Evolutionary conservation across 2,329 filamentous ascomycete species (phyloP).

Genomic region (Claviceps sorghi): DNA sequence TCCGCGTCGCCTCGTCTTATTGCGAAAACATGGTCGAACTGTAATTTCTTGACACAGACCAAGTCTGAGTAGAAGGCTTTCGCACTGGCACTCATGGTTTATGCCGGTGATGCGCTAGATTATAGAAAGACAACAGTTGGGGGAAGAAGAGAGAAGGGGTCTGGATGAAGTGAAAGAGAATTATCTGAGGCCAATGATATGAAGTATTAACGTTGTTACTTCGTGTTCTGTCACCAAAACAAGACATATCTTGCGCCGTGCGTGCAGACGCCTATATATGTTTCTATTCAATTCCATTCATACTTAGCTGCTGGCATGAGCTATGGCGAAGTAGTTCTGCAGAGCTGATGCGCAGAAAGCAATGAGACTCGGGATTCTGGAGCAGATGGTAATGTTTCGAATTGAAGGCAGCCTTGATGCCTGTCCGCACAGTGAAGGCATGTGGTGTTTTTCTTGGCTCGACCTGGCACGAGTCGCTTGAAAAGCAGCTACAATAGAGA

Average conservation of each 20-base stretch:
- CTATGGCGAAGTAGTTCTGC: background rate
- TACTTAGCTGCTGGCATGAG: background rate
- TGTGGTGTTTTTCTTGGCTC: background rate
- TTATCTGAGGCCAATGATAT: background rate
- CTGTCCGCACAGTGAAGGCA: background rate
- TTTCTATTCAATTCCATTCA: background rate
- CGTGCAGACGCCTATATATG: background rate
- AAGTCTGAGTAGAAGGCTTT: conserved; percentile 43
- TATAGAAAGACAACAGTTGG: background rate
- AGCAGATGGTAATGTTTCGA: background rate
- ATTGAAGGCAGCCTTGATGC: background rate
- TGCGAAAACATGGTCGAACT: conserved; percentile 33
- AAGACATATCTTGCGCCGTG: background rate
- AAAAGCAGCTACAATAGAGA: too few relatives aligned
- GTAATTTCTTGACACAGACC: conserved; percentile 21
- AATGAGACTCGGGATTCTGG: background rate
- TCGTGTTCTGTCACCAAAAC: background rate
- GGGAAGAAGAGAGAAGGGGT: background rate
- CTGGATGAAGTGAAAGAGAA: background rate
- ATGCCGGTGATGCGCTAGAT: background rate
- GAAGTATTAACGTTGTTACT: background rate
- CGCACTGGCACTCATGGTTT: background rate
- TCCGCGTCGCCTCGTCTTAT: conserved; percentile 53
- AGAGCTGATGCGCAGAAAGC: background rate
- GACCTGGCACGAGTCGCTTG: background rate